Conservation (phyloP, 441 rosid genomes). For the Pelargonium citronellum region DNA sequence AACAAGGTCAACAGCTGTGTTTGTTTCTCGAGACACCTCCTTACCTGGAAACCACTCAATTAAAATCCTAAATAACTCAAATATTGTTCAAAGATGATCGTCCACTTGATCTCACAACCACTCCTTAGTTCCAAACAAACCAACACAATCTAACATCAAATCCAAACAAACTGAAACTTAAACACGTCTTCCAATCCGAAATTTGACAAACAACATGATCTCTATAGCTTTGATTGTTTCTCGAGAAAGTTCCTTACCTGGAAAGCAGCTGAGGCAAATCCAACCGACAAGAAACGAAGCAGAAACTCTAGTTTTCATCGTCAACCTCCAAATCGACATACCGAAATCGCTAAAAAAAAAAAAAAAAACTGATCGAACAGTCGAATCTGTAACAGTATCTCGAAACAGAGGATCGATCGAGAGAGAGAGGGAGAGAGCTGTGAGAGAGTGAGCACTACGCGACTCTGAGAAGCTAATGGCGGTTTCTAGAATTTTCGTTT, state of each 20-base stretch:
- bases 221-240: not conserved
- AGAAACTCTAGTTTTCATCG: slow-evolving; percentile 17
- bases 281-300: slow-evolving; percentile 24
- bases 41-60: too few species aligned
- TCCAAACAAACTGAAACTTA: not conserved
- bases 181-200: not conserved
- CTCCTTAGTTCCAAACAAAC: not conserved
- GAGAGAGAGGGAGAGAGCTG: not conserved
- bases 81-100: not conserved
- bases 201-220: not conserved
- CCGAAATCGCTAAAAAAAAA: slow-evolving; percentile 1
- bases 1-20: not conserved
- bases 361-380: not conserved
- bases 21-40: too few species aligned
- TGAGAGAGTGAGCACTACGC: not conserved
- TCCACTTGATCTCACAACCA: not conserved
- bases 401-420: not conserved
- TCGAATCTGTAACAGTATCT: not conserved
- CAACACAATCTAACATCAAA: not conserved
- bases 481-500: not conserved
- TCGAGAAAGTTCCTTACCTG: slow-evolving; percentile 39
- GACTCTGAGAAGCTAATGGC: not conserved
- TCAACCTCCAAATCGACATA: slow-evolving; percentile 26
- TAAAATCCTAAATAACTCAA: not conserved
- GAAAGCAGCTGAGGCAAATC: slow-evolving; percentile 38